These are phyloP conservation scores for Fonsecaea erecta DNA, from an alignment of 2,329 filamentous ascomycete species.

Conservation along the genomic window DNA sequence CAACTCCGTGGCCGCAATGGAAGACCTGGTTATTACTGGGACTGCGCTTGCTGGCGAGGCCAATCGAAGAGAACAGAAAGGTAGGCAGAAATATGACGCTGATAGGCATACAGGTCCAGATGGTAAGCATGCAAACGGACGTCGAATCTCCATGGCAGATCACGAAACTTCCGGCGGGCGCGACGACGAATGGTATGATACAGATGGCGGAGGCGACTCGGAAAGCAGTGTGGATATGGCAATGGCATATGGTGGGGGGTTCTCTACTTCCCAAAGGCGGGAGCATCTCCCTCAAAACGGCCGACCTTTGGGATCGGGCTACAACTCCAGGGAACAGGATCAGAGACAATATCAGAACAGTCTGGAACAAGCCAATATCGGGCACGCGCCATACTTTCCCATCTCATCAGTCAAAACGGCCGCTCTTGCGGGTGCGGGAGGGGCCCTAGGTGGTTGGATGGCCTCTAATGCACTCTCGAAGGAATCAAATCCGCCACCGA, in stretches of 20 bases:
- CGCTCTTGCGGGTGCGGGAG: conserved; percentile 49
- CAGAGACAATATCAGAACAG: background rate
- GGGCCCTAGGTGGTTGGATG: conserved; percentile 49
- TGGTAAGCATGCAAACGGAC: background rate
- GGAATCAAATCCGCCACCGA: conserved; percentile 11
- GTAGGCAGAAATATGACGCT: conserved; percentile 31
- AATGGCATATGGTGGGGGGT: conserved; percentile 64
- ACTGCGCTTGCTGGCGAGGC: conserved; percentile 51
- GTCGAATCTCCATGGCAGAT: conserved; percentile 22
- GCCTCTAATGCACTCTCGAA: conserved; percentile 25
- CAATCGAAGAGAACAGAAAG: conserved; percentile 31
- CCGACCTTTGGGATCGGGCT: conserved; percentile 46
- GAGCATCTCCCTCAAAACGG: conserved; percentile 60
- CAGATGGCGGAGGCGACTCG: conserved; percentile 59
- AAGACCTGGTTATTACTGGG: conserved; percentile 55
- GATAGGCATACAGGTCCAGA: conserved; percentile 29
- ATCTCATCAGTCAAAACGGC: conserved; percentile 40
- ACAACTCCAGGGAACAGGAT: conserved; percentile 35
- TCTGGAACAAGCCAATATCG: background rate
- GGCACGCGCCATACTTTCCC: conserved; percentile 17
- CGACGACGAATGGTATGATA: conserved; percentile 64
- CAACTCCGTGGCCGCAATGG: conserved; percentile 53
- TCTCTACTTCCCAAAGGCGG: conserved; percentile 49
- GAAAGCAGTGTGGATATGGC: conserved; percentile 60
- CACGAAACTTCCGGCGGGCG: conserved; percentile 40